phyloP scores from a whole-genome alignment of 169 alveolate species.

The Cryptosporidium viatorum region DNA sequence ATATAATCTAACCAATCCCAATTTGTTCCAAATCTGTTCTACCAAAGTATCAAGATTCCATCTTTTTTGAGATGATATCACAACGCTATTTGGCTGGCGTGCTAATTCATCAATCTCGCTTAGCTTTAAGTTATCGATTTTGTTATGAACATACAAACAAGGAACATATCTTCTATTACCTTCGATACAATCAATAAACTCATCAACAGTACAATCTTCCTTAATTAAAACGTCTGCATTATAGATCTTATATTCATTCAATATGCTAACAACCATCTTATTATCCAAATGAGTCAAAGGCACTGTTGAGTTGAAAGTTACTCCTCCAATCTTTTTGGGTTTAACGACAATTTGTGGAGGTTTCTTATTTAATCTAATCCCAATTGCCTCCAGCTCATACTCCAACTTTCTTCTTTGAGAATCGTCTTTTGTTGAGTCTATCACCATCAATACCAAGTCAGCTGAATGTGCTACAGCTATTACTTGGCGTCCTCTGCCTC shows the following conservation, averaged over 20 bases:
- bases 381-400: slow-evolving; percentile 88
- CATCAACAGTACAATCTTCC: slow-evolving; percentile 89
- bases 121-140: slow-evolving; percentile 89
- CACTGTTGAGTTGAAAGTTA: slow-evolving; percentile 84
- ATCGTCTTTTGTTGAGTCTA: slow-evolving; percentile 83
- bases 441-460: slow-evolving; percentile 86
- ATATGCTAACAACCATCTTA: slow-evolving; percentile 85
- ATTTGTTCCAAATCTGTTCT: slow-evolving; percentile 89
- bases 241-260: slow-evolving; percentile 88
- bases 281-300: slow-evolving; percentile 86
- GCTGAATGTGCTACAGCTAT: slow-evolving; percentile 91
- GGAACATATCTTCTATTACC: slow-evolving; percentile 92
- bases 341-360: slow-evolving; percentile 87
- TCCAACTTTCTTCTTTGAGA: slow-evolving; percentile 86
- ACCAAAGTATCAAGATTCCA: slow-evolving; percentile 85
- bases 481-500: slow-evolving; percentile 96
- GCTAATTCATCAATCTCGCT: slow-evolving; percentile 90
- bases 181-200: slow-evolving; percentile 91
- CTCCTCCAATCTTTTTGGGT: slow-evolving; percentile 86
- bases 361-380: slow-evolving; percentile 87
- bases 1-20: slow-evolving; percentile 89
- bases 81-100: slow-evolving; percentile 82
- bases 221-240: slow-evolving; percentile 88
- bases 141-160: slow-evolving; percentile 92
- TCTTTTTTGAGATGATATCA: slow-evolving; percentile 84